phyloP scores from a whole-genome alignment of 1,284 basidiomycete genomes.

The Hymenochaete sp. region DNA sequence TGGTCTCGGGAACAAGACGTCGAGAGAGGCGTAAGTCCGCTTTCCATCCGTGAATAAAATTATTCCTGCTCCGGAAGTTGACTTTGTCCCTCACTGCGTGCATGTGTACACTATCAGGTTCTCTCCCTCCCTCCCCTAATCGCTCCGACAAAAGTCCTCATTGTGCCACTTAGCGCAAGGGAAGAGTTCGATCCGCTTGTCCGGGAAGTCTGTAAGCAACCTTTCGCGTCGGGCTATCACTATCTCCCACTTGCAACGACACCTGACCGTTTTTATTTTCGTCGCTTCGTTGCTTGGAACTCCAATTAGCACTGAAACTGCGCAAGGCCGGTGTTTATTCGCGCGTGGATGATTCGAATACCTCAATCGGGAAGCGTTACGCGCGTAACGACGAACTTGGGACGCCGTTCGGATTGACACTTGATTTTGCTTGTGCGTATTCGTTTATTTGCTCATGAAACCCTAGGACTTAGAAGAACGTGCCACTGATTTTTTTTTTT shows the following conservation, averaged over 20 bases:
- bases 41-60: conserved; percentile 21
- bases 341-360: conserved; percentile 91
- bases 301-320: conserved; percentile 82
- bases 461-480: neutral
- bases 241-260: too few relatives aligned
- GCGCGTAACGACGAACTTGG: conserved; percentile 97
- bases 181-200: conserved; percentile 82
- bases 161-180: conserved; percentile 90
- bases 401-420: conserved; percentile 92
- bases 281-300: too few relatives aligned
- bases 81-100: neutral
- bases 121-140: conserved; percentile 84
- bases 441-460: conserved; percentile 14
- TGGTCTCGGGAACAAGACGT: conserved; percentile 91
- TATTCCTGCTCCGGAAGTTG: conserved; percentile 12
- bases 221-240: too few relatives aligned
- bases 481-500: conserved; percentile 1
- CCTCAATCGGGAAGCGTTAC: conserved; percentile 94
- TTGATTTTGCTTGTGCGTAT: conserved; percentile 92
- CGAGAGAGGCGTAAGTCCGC: conserved; percentile 68
- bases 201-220: conserved; percentile 78
- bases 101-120: conserved; percentile 42
- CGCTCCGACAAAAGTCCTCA: conserved; percentile 95
- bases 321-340: conserved; percentile 85
- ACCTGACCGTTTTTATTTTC: too few relatives aligned